A percentile compares a stretch with the other conserved stretches of the same genome.
Evolutionary conservation across 78 protist species (phyloP).

Genomic region (slime mould (Dictyostelium discoideum)): DNA sequence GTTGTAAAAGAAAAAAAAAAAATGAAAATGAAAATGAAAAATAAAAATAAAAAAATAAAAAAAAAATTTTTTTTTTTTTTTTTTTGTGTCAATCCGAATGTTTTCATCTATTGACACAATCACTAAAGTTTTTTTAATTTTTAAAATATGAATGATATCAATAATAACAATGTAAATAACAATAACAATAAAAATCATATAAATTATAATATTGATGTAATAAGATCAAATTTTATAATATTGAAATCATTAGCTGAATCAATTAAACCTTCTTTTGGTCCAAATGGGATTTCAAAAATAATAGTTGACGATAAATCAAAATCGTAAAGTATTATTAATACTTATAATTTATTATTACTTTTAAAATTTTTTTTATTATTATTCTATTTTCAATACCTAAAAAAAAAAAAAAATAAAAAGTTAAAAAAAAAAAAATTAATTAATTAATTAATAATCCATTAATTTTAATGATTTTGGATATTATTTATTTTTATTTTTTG

Average conservation of each 20-base stretch:
- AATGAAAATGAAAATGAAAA: too few species aligned
- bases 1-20: too few species aligned
- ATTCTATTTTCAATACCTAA: too few species aligned
- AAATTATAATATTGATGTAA: background rate
- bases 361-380: too few species aligned
- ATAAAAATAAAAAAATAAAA: too few species aligned
- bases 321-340: background rate
- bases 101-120: too few species aligned
- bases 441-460: background rate
- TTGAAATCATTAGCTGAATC: constrained; percentile 19
- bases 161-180: too few species aligned
- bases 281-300: constrained; percentile 17
- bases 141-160: background rate
- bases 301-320: constrained; percentile 13
- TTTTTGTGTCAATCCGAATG: too few species aligned
- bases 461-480: too few species aligned
- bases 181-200: background rate
- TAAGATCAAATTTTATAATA: constrained; percentile 30
- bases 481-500: background rate
- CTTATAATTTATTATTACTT: too few species aligned
- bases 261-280: background rate
- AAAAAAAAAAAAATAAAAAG: background rate
- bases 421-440: background rate
- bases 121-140: too few species aligned
- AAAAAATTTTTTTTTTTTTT: too few species aligned